Evolutionary conservation across 2,329 filamentous ascomycete genomes (phyloP).

Genomic region (Xylaria sp.): DNA sequence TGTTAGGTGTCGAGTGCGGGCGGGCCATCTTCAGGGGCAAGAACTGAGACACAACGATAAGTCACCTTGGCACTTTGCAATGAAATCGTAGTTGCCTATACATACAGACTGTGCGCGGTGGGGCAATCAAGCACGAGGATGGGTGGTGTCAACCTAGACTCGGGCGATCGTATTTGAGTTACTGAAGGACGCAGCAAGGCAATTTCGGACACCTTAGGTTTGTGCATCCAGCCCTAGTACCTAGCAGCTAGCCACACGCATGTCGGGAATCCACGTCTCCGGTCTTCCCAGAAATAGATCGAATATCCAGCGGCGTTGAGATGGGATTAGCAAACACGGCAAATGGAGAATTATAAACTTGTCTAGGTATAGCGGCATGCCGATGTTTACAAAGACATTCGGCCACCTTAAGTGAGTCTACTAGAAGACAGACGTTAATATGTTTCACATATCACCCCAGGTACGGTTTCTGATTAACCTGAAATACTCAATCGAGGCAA

Average conservation of each 20-base stretch:
- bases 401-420: background rate
- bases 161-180: background rate
- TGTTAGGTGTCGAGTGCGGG: background rate
- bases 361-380: background rate
- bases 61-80: background rate
- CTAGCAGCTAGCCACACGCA: no score
- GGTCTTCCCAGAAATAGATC: background rate
- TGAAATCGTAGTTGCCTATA: background rate
- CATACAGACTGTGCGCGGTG: background rate
- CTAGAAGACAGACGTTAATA: background rate
- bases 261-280: background rate
- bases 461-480: background rate
- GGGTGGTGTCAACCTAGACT: conserved; percentile 5
- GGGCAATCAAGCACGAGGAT: background rate
- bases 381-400: background rate
- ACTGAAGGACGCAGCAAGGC: background rate
- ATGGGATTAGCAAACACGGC: background rate
- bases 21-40: conserved; percentile 33
- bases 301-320: conserved; percentile 1
- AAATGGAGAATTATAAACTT: background rate
- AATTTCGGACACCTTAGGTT: background rate
- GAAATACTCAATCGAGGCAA: background rate
- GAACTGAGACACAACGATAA: conserved; percentile 25
- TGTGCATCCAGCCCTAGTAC: conserved; percentile 5
- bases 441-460: background rate